phyloP scores from a whole-genome alignment of 2,329 filamentous ascomycete genomes.

The Sphaerulina vaccinii region DNA sequence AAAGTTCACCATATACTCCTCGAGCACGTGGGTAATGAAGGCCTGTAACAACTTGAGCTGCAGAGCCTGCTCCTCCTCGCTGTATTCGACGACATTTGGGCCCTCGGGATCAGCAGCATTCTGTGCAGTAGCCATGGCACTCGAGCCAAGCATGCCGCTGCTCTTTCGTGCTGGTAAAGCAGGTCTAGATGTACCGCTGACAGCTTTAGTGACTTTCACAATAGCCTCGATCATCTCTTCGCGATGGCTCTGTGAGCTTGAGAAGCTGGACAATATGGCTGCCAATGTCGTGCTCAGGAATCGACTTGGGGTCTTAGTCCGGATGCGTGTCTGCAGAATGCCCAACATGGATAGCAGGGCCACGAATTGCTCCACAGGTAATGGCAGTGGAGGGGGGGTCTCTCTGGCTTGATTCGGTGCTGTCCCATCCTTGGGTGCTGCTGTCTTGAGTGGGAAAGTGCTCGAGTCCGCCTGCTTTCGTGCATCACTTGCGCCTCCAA shows the following conservation, averaged over 20 bases:
- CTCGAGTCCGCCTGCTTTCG: conserved; percentile 27
- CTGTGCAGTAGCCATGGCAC: conserved; percentile 27
- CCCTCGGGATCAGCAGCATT: conserved; percentile 57
- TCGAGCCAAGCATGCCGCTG: conserved; percentile 40
- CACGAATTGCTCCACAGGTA: conserved; percentile 60
- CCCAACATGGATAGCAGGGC: conserved; percentile 68
- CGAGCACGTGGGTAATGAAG: conserved; percentile 74
- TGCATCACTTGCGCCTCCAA: conserved; percentile 14
- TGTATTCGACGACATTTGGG: conserved; percentile 43
- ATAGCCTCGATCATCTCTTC: conserved; percentile 69
- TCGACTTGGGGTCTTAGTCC: conserved; percentile 73
- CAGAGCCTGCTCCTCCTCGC: conserved; percentile 58
- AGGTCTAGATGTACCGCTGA: conserved; percentile 68
- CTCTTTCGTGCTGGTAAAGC: conserved; percentile 58
- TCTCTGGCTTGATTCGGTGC: conserved; percentile 35
- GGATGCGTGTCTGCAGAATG: conserved; percentile 70
- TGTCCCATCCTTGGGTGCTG: conserved; percentile 15
- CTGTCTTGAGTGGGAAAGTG: conserved; percentile 34
- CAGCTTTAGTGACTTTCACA: conserved; percentile 67
- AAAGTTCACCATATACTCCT: conserved; percentile 66
- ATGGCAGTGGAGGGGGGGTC: conserved; percentile 37
- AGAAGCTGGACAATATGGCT: conserved; percentile 67
- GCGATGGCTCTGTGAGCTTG: conserved; percentile 53
- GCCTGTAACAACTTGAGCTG: conserved; percentile 67
- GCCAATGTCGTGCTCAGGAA: conserved; percentile 77